These are phyloP conservation scores for Penicillium concentricum DNA, from an alignment of 2,329 filamentous ascomycete genomes.

Conservation along the genomic window DNA sequence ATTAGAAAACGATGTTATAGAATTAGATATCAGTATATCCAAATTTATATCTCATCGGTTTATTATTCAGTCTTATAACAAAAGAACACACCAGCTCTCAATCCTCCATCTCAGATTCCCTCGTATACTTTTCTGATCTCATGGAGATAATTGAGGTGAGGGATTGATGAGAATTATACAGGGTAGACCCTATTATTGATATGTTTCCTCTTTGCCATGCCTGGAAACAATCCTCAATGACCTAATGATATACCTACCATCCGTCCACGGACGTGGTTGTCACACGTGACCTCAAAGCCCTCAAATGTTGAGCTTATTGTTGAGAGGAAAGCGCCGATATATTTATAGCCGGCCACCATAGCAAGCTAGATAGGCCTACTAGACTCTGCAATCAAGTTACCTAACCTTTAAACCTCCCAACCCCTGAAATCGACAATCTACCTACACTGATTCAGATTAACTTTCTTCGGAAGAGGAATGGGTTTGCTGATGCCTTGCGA, in stretches of 20 bases:
- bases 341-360: neutral
- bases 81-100: no score
- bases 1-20: no score
- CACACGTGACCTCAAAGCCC: neutral
- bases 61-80: no score
- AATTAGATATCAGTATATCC: no score
- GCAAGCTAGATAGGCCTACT: neutral
- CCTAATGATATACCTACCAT: no score
- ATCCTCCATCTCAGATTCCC: no score
- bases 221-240: neutral
- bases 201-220: neutral
- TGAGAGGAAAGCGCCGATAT: neutral
- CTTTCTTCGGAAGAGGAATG: no score
- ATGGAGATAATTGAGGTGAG: neutral
- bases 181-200: neutral
- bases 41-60: no score
- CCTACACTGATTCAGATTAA: no score
- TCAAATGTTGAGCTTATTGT: neutral
- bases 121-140: neutral
- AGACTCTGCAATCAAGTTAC: neutral
- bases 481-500: no score
- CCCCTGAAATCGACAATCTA: no score
- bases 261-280: neutral
- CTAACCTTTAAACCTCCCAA: no score
- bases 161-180: neutral